A percentile compares a stretch with the other conserved stretches of the same genome.
Evolutionary conservation across 139 green algal genomes (phyloP).

Genomic region (Chlorella vulgaris): DNA sequence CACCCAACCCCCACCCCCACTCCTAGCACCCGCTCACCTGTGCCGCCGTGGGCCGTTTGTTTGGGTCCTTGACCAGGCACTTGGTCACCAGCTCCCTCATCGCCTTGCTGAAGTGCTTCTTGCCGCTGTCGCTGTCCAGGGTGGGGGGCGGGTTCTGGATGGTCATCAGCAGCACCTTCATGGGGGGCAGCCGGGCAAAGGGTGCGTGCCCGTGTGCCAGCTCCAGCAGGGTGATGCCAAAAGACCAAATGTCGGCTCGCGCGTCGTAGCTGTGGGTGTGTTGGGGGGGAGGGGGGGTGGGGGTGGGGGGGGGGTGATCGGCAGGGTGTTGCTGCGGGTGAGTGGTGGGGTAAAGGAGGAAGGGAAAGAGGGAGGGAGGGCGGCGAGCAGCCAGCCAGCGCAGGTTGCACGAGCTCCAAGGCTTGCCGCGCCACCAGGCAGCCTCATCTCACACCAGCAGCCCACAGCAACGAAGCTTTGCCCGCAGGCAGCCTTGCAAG

Average conservation of each 20-base stretch:
- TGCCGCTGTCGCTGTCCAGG: slow-evolving; percentile 59
- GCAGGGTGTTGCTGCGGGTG: not conserved
- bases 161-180: slow-evolving; percentile 98
- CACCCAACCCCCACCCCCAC: not conserved
- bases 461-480: no score
- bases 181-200: slow-evolving; percentile 98
- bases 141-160: slow-evolving; percentile 96
- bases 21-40: not conserved
- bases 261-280: slow-evolving; percentile 75
- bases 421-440: no score
- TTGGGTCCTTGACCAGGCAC: slow-evolving; percentile 96
- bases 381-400: not conserved
- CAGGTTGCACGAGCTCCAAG: no score
- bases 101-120: slow-evolving; percentile 49
- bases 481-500: no score
- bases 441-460: no score
- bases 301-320: not conserved
- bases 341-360: no score
- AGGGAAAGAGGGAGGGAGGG: no score
- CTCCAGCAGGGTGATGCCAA: slow-evolving; percentile 99
- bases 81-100: slow-evolving; percentile 94
- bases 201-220: slow-evolving; percentile 97
- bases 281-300: not conserved
- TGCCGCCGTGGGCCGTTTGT: slow-evolving; percentile 84
- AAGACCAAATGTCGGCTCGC: slow-evolving; percentile 97